Percentiles rank a stretch among this genome's conserved stretches.
Conservation (phyloP, 768 basidiomycete genomes). For the Lactarius hengduanensis region DNA sequence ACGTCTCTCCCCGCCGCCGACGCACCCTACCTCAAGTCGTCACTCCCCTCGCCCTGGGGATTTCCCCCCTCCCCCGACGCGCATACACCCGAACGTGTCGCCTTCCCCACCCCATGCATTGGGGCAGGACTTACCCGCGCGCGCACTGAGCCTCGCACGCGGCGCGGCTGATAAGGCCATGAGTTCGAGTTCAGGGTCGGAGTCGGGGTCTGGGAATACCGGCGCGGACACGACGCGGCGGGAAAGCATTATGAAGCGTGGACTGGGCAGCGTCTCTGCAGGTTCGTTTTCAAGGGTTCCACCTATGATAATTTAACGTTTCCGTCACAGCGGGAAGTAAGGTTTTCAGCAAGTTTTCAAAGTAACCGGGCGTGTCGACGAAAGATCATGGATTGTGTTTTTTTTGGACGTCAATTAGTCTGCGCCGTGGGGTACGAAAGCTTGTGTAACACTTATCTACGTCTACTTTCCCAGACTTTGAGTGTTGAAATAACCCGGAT, state of each 20-base stretch:
- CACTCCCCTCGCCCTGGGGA: constrained; percentile 1
- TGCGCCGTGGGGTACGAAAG: background rate
- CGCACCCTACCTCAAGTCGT: background rate
- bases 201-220: background rate
- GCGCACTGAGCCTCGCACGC: constrained; percentile 23
- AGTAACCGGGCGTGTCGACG: background rate
- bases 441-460: background rate
- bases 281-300: constrained; percentile 13
- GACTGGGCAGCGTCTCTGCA: constrained; percentile 11
- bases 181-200: background rate
- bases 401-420: background rate
- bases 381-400: background rate
- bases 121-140: constrained; percentile 3
- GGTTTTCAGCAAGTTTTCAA: constrained; percentile 15
- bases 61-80: background rate
- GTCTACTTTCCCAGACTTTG: background rate
- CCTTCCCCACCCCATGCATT: background rate
- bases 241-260: background rate
- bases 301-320: background rate
- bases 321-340: constrained; percentile 15
- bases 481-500: background rate
- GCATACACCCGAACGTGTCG: constrained; percentile 8
- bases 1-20: background rate
- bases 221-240: background rate
- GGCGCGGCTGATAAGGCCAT: background rate